A percentile compares a stretch with the other conserved stretches of the same genome.
phyloP scores from a whole-genome alignment of 2,329 filamentous ascomycete genomes.

The Helotiales sp. region DNA sequence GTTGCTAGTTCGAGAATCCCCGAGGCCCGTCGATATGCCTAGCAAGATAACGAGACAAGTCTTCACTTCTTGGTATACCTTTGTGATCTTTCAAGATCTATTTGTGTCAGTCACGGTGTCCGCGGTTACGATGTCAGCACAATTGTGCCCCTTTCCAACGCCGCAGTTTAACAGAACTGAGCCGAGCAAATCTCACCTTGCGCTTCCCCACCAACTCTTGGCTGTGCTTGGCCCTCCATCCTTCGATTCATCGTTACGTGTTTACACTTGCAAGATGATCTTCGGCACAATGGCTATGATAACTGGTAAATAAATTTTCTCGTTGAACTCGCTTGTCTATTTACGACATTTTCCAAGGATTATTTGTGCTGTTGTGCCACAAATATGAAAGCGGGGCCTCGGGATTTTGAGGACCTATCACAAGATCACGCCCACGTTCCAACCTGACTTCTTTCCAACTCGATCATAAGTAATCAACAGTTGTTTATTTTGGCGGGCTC shows the following conservation, averaged over 20 bases:
- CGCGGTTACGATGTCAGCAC: background rate
- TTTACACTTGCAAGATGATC: too few species aligned
- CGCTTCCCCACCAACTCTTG: conserved; percentile 1
- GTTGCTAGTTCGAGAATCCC: background rate
- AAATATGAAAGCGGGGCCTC: background rate
- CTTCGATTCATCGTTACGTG: background rate
- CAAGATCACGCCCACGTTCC: background rate
- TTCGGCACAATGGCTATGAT: too few species aligned
- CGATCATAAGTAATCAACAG: background rate
- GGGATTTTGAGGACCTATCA: background rate
- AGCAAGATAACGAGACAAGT: background rate
- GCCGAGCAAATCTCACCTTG: background rate
- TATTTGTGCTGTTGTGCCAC: background rate
- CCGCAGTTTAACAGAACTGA: background rate
- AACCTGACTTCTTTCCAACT: background rate
- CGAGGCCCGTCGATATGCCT: background rate
- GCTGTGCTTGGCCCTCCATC: background rate
- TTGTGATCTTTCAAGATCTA: background rate
- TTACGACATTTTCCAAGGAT: too few species aligned
- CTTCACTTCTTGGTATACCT: background rate
- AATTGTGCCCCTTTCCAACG: background rate
- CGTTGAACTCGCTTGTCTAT: too few species aligned
- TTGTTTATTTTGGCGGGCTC: background rate
- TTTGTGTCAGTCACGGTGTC: background rate
- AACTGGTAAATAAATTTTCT: too few species aligned